phyloP scores from a whole-genome alignment of 257 asterid genomes.

The Plectranthus barbatus region DNA sequence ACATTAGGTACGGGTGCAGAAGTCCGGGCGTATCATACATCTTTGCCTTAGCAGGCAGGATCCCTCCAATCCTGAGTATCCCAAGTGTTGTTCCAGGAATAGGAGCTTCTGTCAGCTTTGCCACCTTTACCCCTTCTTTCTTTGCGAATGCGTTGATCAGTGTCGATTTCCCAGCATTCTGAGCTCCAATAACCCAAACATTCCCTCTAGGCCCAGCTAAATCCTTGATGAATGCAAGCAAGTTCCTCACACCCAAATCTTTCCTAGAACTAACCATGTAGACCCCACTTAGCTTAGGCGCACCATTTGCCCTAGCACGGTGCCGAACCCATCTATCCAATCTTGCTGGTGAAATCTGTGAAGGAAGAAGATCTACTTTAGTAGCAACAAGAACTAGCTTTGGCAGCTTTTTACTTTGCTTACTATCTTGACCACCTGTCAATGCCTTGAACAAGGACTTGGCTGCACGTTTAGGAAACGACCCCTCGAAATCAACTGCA shows the following conservation, averaged over 20 bases:
- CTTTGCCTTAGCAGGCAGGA: conserved; percentile 89
- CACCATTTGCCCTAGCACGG: conserved; percentile 84
- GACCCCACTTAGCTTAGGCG: conserved; percentile 82
- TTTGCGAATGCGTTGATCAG: conserved; percentile 80
- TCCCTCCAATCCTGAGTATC: conserved; percentile 81
- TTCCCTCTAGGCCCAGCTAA: conserved; percentile 93
- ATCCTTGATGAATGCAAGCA: conserved; percentile 63
- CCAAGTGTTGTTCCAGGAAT: conserved; percentile 96
- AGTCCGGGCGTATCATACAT: conserved; percentile 98
- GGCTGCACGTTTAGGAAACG: conserved; percentile 87
- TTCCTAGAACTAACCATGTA: conserved; percentile 83
- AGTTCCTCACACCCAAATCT: conserved; percentile 83
- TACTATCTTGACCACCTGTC: conserved; percentile 44
- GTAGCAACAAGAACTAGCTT: conserved; percentile 91
- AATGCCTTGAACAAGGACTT: conserved; percentile 71
- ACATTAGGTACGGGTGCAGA: conserved; percentile 75
- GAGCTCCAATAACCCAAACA: conserved; percentile 97
- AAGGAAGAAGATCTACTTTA: conserved; percentile 92
- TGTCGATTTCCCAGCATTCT: conserved; percentile 91
- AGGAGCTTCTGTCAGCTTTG: conserved; percentile 88
- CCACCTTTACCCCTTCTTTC: conserved; percentile 65
- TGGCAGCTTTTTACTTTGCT: conserved; percentile 58
- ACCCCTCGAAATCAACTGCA: conserved; percentile 88
- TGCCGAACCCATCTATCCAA: conserved; percentile 85
- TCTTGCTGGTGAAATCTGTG: conserved; percentile 81